These are phyloP conservation scores for Hypoxylon lienhwacheense DNA, from an alignment of 495 filamentous ascomycete genomes.

Conservation along the genomic window DNA sequence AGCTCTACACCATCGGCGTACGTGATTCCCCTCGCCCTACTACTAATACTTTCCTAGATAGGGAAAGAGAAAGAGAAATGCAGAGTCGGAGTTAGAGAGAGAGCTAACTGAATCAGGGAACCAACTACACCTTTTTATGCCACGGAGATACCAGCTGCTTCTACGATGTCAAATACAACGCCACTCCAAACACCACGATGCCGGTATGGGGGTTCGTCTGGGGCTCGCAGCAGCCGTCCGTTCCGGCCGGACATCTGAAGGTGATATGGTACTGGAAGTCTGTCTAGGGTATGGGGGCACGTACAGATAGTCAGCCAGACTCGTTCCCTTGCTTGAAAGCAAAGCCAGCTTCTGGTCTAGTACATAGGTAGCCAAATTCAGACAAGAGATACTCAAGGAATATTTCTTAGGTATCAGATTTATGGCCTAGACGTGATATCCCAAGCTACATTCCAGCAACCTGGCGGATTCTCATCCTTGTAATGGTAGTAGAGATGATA, in stretches of 20 bases:
- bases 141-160: slow-evolving; percentile 40
- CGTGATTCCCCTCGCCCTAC: neutral
- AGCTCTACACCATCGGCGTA: slow-evolving; percentile 39
- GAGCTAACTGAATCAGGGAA: slow-evolving; percentile 29
- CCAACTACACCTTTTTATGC: slow-evolving; percentile 40
- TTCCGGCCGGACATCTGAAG: slow-evolving; percentile 37
- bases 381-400: neutral
- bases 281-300: neutral
- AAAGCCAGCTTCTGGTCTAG: neutral
- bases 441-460: too few species aligned
- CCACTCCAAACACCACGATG: neutral
- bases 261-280: slow-evolving; percentile 40
- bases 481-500: too few species aligned
- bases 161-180: slow-evolving; percentile 36
- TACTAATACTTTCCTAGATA: too few species aligned
- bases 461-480: too few species aligned
- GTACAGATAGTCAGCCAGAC: neutral
- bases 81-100: neutral
- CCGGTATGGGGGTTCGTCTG: slow-evolving; percentile 43
- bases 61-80: too few species aligned
- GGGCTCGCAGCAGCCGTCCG: slow-evolving; percentile 35
- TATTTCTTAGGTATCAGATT: too few species aligned
- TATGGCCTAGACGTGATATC: too few species aligned
- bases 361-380: neutral
- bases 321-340: neutral